Conservation (phyloP, 768 basidiomycete species). For the Pholiota microspora region DNA sequence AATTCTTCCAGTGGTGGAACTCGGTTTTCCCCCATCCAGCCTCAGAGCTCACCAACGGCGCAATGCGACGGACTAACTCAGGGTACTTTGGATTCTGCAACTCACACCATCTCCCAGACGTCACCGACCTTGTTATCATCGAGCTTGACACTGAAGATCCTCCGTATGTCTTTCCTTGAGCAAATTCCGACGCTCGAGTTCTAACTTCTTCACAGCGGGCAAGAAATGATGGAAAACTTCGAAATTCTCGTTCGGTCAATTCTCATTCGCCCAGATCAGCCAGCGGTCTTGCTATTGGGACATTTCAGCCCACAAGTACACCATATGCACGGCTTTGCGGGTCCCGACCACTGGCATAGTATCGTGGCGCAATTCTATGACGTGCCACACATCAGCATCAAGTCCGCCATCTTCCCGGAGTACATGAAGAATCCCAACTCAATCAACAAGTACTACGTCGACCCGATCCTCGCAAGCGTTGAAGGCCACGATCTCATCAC, state of each 20-base stretch:
- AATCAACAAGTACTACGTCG: slow-evolving; percentile 70
- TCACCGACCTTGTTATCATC: slow-evolving; percentile 90
- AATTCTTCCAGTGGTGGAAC: slow-evolving; percentile 98
- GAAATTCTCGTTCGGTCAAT: slow-evolving; percentile 92
- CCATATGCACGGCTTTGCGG: slow-evolving; percentile 75
- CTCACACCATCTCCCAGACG: slow-evolving; percentile 89
- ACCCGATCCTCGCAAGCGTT: slow-evolving; percentile 78
- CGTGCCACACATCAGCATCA: slow-evolving; percentile 87
- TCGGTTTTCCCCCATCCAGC: slow-evolving; percentile 97
- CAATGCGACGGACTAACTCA: slow-evolving; percentile 88
- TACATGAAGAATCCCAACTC: slow-evolving; percentile 76
- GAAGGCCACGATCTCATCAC: slow-evolving; percentile 82
- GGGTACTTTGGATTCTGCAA: slow-evolving; percentile 96
- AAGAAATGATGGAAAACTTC: slow-evolving; percentile 75
- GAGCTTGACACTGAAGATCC: slow-evolving; percentile 93
- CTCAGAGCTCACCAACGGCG: slow-evolving; percentile 96
- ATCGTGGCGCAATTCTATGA: slow-evolving; percentile 97
- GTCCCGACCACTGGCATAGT: slow-evolving; percentile 88
- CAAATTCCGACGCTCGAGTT: neutral
- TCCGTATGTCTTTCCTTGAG: slow-evolving; percentile 55
- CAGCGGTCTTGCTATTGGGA: slow-evolving; percentile 92
- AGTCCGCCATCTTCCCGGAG: slow-evolving; percentile 76
- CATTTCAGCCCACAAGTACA: slow-evolving; percentile 92
- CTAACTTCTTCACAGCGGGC: slow-evolving; percentile 46
- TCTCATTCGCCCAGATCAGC: slow-evolving; percentile 85